Evolutionary conservation across 257 asterid species (phyloP), one percentile per base, ranked within the genome.

Genomic region (Lithospermum erythrorhizon): DNA sequence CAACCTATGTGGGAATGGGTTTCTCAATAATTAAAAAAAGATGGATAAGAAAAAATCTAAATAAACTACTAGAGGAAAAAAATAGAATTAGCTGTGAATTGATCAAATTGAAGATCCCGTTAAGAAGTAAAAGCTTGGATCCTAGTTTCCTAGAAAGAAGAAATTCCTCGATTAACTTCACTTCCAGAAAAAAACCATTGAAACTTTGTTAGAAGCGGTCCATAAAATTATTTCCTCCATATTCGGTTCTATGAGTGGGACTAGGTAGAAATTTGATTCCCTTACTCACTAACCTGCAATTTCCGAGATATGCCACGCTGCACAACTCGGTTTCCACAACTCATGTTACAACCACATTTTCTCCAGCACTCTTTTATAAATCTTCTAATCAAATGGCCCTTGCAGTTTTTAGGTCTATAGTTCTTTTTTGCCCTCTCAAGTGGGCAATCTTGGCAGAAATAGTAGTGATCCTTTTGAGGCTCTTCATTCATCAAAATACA

Each of bases 311-410:
- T 87, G 58, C 95, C 93, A 58, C 95, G 73, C 63, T 84, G 95
- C 30, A 84, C 93, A 21, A 89, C 88, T 57, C 95, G 81, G 64
- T 89, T 89, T 45, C 93, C 95, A 71, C 97, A 89, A 52, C 62
- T 52, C 83, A 74, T 80, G 37, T 48, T 66, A 75, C 97, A 90
- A 53, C 95, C 88, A 53, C 97, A 90, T 74, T 84, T 90, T 60
- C 74, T 79, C 96, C 96, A 87, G 71, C 96, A 90, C 57, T 90
- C 96, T 69, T 90, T 90, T 45, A 90, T 79, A 66, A 90, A 90
- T 57, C 75, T 85, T 72, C 79, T 80, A 49, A 64, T 66, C 24
- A 76, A 25, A 52, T 90, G 96, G 22, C 96, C 95, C 57, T 70
- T 76, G 75, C 95, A 87, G 47, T 71, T 68, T 61, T 64, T 77